Evolutionary conservation across 768 basidiomycete genomes (phyloP).

Genomic region (Kwoniella shandongensis): DNA sequence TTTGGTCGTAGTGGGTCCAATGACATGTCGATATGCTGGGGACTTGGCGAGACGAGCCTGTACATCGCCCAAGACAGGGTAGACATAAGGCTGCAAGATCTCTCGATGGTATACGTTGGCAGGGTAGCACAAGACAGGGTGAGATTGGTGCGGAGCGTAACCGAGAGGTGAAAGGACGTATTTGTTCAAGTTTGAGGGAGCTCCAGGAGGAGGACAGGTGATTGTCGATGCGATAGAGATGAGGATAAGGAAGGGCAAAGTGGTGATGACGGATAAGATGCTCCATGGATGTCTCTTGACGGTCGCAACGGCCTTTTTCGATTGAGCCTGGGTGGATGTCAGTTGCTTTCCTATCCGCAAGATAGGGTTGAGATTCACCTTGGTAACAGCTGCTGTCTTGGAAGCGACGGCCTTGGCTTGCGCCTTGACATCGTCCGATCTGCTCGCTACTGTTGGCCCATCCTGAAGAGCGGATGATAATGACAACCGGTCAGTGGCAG

Average conservation of each 20-base stretch:
- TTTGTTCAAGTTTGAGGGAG: conserved; percentile 26
- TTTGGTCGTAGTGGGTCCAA: conserved; percentile 24
- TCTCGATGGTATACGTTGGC: conserved; percentile 41
- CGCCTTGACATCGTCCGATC: conserved; percentile 19
- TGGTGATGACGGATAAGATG: conserved; percentile 36
- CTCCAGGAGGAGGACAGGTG: conserved; percentile 40
- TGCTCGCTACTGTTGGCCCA: conserved; percentile 37
- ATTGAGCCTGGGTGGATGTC: conserved; percentile 16
- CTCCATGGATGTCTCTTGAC: conserved; percentile 40
- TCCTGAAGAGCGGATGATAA: conserved; percentile 24
- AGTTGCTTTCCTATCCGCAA: not conserved
- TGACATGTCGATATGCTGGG: conserved; percentile 28
- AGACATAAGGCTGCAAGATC: conserved; percentile 47
- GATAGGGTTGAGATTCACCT: conserved; percentile 23
- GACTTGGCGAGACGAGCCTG: conserved; percentile 12
- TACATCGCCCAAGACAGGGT: conserved; percentile 35
- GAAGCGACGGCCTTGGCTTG: conserved; percentile 29
- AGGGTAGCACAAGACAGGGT: conserved; percentile 42
- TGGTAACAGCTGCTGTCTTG: conserved; percentile 26
- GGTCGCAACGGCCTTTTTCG: conserved; percentile 27
- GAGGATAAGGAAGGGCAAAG: conserved; percentile 42
- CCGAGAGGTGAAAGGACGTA: conserved; percentile 36
- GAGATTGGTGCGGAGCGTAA: conserved; percentile 23
- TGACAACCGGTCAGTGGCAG: conserved; percentile 5
- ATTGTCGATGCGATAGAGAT: conserved; percentile 43